Evolutionary conservation across 177 flowering plant species (phyloP).

Genomic region (Tripterygium wilfordii): DNA sequence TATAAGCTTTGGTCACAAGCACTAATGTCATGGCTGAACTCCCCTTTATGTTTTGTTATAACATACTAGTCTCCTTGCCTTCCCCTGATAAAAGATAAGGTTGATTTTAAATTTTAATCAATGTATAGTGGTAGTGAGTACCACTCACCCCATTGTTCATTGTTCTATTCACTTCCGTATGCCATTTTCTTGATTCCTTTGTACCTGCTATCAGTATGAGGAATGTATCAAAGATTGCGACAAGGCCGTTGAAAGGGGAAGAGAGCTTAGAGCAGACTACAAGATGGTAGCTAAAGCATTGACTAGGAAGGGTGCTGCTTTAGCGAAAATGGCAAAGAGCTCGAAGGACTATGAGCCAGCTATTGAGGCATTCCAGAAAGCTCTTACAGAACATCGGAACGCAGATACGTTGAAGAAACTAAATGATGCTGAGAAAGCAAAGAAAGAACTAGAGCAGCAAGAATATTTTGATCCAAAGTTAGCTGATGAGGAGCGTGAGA

Average conservation of each 20-base stretch:
- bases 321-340: slow-evolving; percentile 76
- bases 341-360: slow-evolving; percentile 89
- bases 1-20: too few species aligned
- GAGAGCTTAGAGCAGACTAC: slow-evolving; percentile 86
- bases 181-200: too few species aligned
- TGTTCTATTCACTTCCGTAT: too few species aligned
- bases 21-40: too few species aligned
- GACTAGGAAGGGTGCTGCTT: slow-evolving; percentile 91
- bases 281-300: slow-evolving; percentile 95
- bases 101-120: too few species aligned
- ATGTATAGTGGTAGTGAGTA: too few species aligned
- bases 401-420: slow-evolving; percentile 90
- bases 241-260: slow-evolving; percentile 91
- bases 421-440: slow-evolving; percentile 93
- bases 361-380: slow-evolving; percentile 90
- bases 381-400: slow-evolving; percentile 93
- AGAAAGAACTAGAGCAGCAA: slow-evolving; percentile 88
- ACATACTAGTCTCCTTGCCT: too few species aligned
- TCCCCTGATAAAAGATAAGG: too few species aligned
- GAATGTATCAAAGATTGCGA: slow-evolving; percentile 96
- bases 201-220: slow-evolving; percentile 51
- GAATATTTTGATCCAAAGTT: slow-evolving; percentile 83
- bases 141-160: too few species aligned
- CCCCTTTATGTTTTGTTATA: too few species aligned
- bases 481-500: slow-evolving; percentile 96